Evolutionary conservation across 805 yeast genomes (phyloP).

Genomic region (Ogataea nakhonphanomensis): DNA sequence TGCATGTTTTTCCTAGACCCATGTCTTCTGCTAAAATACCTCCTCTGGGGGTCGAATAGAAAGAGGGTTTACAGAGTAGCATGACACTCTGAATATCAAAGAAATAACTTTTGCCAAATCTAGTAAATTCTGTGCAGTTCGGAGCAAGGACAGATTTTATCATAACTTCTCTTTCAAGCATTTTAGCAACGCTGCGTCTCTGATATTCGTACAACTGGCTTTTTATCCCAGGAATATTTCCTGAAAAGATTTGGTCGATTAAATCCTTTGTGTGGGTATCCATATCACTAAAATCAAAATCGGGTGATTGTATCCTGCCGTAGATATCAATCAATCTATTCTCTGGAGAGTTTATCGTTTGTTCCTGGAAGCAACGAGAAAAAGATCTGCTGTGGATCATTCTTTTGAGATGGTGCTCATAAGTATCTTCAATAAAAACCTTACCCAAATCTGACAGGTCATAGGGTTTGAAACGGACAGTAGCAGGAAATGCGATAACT

Average conservation of each 20-base stretch:
- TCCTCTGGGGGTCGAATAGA: constrained; percentile 50
- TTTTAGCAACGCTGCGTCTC: constrained; percentile 53
- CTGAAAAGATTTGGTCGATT: constrained; percentile 24
- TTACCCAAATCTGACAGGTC: constrained; percentile 5
- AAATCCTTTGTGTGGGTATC: constrained; percentile 21
- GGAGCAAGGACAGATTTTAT: constrained; percentile 27
- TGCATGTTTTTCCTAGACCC: constrained; percentile 66
- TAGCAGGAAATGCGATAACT: constrained; percentile 11
- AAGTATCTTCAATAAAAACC: constrained; percentile 1
- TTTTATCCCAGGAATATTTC: constrained; percentile 43
- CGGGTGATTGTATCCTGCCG: constrained; percentile 34
- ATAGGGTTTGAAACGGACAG: neutral
- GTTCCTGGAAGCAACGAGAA: constrained; percentile 13
- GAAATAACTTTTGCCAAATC: constrained; percentile 21
- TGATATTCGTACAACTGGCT: constrained; percentile 57
- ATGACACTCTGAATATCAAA: constrained; percentile 35
- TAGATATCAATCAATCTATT: constrained; percentile 34
- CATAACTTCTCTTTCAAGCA: constrained; percentile 51
- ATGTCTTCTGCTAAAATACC: constrained; percentile 66
- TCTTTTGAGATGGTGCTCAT: constrained; percentile 36
- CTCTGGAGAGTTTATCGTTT: constrained; percentile 14
- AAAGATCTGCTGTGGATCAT: constrained; percentile 28
- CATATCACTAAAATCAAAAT: constrained; percentile 18
- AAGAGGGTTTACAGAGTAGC: constrained; percentile 38
- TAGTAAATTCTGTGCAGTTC: constrained; percentile 10